These are phyloP conservation scores for Mangifera indica DNA, from an alignment of 345 rosid species.

Conservation along the genomic window DNA sequence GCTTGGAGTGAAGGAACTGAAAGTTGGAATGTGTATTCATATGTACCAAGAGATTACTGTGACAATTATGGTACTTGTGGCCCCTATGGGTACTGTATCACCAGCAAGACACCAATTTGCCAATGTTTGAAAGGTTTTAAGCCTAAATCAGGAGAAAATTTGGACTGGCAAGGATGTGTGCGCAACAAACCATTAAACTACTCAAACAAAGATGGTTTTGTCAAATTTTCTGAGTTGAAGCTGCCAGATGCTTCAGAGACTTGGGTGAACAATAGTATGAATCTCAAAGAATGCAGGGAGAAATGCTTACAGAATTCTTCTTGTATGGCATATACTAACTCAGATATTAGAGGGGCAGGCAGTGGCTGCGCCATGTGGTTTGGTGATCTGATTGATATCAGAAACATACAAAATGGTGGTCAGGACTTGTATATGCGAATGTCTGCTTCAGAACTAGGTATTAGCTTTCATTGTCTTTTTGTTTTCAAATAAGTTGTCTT, in stretches of 20 bases:
- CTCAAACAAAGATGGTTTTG: slow-evolving; percentile 33
- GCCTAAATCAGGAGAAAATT: slow-evolving; percentile 25
- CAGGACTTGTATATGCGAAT: slow-evolving; percentile 35
- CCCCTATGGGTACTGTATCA: slow-evolving; percentile 32
- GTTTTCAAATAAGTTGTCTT: no score
- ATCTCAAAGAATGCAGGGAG: slow-evolving; percentile 32
- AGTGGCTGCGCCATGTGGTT: slow-evolving; percentile 43
- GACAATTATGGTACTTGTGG: slow-evolving; percentile 37
- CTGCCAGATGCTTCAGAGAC: slow-evolving; percentile 35
- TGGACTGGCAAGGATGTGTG: slow-evolving; percentile 46
- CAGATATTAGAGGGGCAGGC: slow-evolving; percentile 30
- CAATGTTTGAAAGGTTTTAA: slow-evolving; percentile 44
- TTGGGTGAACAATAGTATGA: slow-evolving; percentile 29
- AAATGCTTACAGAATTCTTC: slow-evolving; percentile 38
- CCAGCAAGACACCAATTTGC: slow-evolving; percentile 20
- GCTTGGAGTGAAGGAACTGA: slow-evolving; percentile 38
- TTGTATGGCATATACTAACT: slow-evolving; percentile 37
- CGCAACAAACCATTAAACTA: slow-evolving; percentile 32
- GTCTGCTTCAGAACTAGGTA: slow-evolving; percentile 37
- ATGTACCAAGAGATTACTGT: slow-evolving; percentile 45
- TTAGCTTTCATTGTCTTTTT: neutral
- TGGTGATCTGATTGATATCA: slow-evolving; percentile 36
- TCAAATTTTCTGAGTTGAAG: slow-evolving; percentile 26
- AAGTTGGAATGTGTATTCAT: slow-evolving; percentile 34
- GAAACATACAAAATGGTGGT: slow-evolving; percentile 22